phyloP scores from a whole-genome alignment of 306 rosid genomes.

The Leucaena leucocephala region DNA sequence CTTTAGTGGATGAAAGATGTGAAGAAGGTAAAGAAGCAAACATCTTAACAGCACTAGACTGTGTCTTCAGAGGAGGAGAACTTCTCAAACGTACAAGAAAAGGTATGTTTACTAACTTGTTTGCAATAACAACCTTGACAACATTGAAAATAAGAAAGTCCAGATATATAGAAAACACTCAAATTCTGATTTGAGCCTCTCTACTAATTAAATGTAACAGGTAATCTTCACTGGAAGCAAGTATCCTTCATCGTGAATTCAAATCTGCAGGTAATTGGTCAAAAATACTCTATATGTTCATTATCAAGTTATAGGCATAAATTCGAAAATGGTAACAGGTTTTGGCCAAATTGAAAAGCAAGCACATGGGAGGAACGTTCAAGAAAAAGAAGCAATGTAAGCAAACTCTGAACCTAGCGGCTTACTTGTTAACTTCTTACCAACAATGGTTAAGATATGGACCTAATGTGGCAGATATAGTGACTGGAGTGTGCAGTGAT shows the following conservation, averaged over 20 bases:
- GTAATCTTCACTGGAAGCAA: slow-evolving; percentile 94
- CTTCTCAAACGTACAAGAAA: slow-evolving; percentile 96
- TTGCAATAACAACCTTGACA: slow-evolving; percentile 11
- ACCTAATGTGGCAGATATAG: slow-evolving; percentile 67
- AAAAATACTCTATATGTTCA: slow-evolving; percentile 22
- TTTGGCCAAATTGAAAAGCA: slow-evolving; percentile 91
- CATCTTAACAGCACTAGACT: slow-evolving; percentile 60
- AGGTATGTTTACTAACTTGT: slow-evolving; percentile 52
- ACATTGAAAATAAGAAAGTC: background rate
- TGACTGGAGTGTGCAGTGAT: slow-evolving; percentile 68
- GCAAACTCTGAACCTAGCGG: slow-evolving; percentile 33
- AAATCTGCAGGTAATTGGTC: slow-evolving; percentile 73
- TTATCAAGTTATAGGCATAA: slow-evolving; percentile 21
- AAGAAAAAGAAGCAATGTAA: slow-evolving; percentile 92
- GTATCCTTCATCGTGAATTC: slow-evolving; percentile 82
- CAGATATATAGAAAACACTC: slow-evolving; percentile 16
- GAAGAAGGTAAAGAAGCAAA: slow-evolving; percentile 67
- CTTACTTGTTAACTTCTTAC: slow-evolving; percentile 25
- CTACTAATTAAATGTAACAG: slow-evolving; percentile 52
- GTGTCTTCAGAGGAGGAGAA: slow-evolving; percentile 75
- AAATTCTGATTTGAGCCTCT: slow-evolving; percentile 25
- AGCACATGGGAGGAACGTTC: slow-evolving; percentile 86
- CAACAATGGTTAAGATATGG: slow-evolving; percentile 35
- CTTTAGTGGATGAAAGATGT: slow-evolving; percentile 59
- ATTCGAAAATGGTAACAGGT: slow-evolving; percentile 60